Evolutionary conservation across 2,329 filamentous ascomycete genomes (phyloP).

Genomic region (Berkeleyomyces basicola): DNA sequence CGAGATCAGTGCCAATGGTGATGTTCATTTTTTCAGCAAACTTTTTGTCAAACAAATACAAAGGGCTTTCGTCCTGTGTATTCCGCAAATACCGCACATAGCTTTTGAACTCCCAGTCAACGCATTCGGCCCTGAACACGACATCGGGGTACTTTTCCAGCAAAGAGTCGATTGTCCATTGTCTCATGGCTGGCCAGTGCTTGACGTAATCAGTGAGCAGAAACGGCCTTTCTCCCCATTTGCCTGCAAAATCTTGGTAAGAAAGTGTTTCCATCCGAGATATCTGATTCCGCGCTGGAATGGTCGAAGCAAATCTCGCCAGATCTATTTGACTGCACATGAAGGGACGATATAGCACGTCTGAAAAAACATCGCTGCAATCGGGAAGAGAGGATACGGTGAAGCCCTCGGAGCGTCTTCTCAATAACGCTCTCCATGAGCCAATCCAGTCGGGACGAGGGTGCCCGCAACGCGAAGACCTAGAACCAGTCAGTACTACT

Average conservation of each 20-base stretch:
- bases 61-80: constrained; percentile 68
- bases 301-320: constrained; percentile 47
- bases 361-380: constrained; percentile 72
- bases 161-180: constrained; percentile 58
- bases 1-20: constrained; percentile 35
- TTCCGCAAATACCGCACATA: constrained; percentile 72
- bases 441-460: constrained; percentile 19
- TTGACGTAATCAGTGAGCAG: constrained; percentile 70
- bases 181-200: constrained; percentile 58
- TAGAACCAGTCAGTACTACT: constrained; percentile 11
- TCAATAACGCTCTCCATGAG: constrained; percentile 60
- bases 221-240: constrained; percentile 71
- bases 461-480: constrained; percentile 15
- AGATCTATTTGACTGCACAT: constrained; percentile 67
- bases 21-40: constrained; percentile 80
- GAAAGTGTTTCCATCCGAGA: constrained; percentile 50
- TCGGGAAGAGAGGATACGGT: constrained; percentile 37
- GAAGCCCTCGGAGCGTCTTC: constrained; percentile 36
- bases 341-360: constrained; percentile 78
- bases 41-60: constrained; percentile 79
- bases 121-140: constrained; percentile 75
- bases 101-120: constrained; percentile 74
- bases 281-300: constrained; percentile 61
- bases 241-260: constrained; percentile 53
- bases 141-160: constrained; percentile 46